These are phyloP conservation scores for Colletotrichum tropicicola DNA, from an alignment of 2,329 filamentous ascomycete species.

Conservation along the genomic window DNA sequence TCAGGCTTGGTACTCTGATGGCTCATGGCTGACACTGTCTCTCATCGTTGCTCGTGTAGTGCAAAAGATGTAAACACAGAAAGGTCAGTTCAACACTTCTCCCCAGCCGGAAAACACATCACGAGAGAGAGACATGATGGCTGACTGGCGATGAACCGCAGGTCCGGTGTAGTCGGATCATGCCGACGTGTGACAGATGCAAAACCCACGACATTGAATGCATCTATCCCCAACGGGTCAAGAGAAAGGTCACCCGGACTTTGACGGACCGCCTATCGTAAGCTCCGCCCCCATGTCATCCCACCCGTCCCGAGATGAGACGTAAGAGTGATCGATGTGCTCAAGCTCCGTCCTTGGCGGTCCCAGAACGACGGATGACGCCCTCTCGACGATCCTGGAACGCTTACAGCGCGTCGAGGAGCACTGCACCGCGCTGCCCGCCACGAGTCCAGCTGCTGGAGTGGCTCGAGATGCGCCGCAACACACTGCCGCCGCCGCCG, in stretches of 20 bases:
- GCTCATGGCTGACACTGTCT: constrained; percentile 1
- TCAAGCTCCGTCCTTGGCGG: not conserved
- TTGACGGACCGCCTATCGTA: constrained; percentile 22
- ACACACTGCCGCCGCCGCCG: not conserved
- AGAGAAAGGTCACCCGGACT: constrained; percentile 35
- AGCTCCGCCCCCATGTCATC: not conserved
- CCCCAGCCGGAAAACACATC: too few species aligned
- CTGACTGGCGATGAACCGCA: too few species aligned
- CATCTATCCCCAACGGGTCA: constrained; percentile 37
- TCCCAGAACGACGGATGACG: constrained; percentile 21
- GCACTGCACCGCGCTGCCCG: constrained; percentile 18
- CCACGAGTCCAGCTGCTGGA: not conserved
- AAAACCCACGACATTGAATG: constrained; percentile 37
- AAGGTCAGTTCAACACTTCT: not conserved
- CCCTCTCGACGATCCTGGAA: constrained; percentile 39
- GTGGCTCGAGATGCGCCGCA: not conserved
- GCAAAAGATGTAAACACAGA: constrained; percentile 19
- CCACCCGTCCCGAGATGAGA: not conserved
- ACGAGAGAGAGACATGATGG: too few species aligned
- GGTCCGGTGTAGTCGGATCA: constrained; percentile 40
- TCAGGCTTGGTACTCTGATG: not conserved
- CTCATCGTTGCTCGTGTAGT: not conserved
- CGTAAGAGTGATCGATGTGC: not conserved
- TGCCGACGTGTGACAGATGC: constrained; percentile 39
- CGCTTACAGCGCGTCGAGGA: constrained; percentile 40